Conservation (phyloP, 2,329 filamentous ascomycete genomes). For the Botrytis hyacinthi region DNA sequence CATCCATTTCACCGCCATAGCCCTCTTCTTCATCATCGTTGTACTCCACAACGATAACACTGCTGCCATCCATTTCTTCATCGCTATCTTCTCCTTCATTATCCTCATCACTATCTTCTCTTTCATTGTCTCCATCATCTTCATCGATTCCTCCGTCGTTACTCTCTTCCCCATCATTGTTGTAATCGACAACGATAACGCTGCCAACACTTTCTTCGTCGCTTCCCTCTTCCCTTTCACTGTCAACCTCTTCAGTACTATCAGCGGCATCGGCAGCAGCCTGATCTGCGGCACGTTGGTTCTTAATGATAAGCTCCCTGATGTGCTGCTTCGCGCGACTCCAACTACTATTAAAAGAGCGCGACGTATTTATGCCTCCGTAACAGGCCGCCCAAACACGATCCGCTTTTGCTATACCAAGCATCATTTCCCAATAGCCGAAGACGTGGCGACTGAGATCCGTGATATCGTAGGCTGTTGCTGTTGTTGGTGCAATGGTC, state of each 20-base stretch:
- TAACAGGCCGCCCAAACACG: neutral
- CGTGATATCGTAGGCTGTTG: neutral
- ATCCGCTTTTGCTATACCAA: neutral
- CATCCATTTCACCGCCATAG: no score
- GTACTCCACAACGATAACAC: no score
- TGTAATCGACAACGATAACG: neutral
- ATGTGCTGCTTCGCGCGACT: neutral
- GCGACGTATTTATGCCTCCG: neutral
- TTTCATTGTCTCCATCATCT: neutral
- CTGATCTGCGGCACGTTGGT: neutral
- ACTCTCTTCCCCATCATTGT: neutral
- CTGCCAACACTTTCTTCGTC: neutral
- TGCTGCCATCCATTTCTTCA: neutral
- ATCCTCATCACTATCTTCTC: no score
- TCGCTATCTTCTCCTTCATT: no score
- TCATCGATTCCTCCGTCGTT: neutral
- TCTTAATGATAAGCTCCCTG: neutral
- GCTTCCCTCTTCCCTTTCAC: neutral
- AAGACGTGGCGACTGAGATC: neutral
- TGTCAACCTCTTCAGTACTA: neutral
- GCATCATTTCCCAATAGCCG: neutral
- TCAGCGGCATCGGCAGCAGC: neutral
- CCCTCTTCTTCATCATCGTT: neutral
- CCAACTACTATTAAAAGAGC: neutral
- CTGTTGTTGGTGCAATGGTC: neutral